Evolutionary conservation across 768 basidiomycete species (phyloP), one percentile per base, ranked within the genome.

Genomic region (Pholiota microspora): DNA sequence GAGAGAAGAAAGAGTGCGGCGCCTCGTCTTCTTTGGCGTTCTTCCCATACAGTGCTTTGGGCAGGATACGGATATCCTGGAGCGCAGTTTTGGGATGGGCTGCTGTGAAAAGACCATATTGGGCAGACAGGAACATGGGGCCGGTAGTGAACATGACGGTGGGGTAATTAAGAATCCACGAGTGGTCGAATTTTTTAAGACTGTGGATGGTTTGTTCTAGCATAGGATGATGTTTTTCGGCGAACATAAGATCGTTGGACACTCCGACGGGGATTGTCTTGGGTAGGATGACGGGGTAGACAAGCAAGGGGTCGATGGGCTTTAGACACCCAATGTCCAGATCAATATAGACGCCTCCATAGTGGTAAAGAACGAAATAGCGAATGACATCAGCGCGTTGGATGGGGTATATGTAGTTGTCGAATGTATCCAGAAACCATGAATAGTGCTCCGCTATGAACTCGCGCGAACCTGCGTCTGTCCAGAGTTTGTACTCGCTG

Each of bases 71-170:
- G 8, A 99, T 80, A 46, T 89, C 87, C 21, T 81, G 79, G 12
- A 82, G 77, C n/a, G 85, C 84, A 15, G 82, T 81, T 12, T 75
- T 74, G 27, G 84, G 80, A 53, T 91, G 83, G 9, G 86, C 79
- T 3, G 88, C 77, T 4, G 82, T 81, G 71, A 91, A 98, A 49
- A 95, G 77, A 36, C 92, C 91, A 69, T 96, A 96, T 67, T 97
- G 93, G 2, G 88, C 86, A 0, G 95, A 98, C 10, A 99, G 75
- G 73, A 98, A 99, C 97, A 99, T 99, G 64, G 97, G 97, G 1
- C 96, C 96, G 0, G 97, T 99, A 50, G 94, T 94, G 73, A 99
- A 99, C 97, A 99, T 99, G 76, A 99, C 97, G 24, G 97, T 99
- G 28, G 97, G 97, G 63, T 99, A 99, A 72, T 98, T 97, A 67